Evolutionary conservation across 441 rosid species (phyloP), one percentile per base, ranked within the genome.

Genomic region (Euphorbia celastroides): DNA sequence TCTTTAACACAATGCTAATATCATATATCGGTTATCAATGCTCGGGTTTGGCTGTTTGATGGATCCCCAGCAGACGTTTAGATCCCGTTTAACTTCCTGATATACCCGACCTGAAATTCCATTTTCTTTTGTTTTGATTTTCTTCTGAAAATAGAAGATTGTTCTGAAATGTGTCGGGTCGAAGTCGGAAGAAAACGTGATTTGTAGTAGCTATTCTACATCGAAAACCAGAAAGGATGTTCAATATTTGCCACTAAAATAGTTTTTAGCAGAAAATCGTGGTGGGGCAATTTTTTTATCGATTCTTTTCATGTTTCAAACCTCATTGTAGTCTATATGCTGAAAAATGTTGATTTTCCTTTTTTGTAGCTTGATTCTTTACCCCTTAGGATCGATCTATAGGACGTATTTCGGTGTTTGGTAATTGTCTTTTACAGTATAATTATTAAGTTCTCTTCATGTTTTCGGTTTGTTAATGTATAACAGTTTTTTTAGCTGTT

Each of bases 241-340:
- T 82, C 73, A 68, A 64, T 82, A 73, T 78, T 81, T 85, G 81
- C 79, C 80, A 65, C 78, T 79, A 74, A 56, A 67, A 69, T 83
- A 82, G 84, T 52, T 22, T 59, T 61, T 42, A 23, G 31, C 41
- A 38, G 62, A 51, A 58, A 66, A 70, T 66, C 74, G 71, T 73
- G 79, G 82, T 77, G 83, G 88, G 88, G 86, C 78, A 79, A 73
- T 83, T 77, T 84, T 83, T 77, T 52, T 74, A 80, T 80, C 77
- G 81, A 81, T 86, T 82, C 71, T 79, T 83, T 69, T 46, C 77
- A 60, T 82, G 83, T 77, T 78, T 80, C 77, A 60, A 71, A 77
- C 74, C 67, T 64, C 52, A n/a, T n/a, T n/a, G n/a, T n/a, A n/a
- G n/a, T n/a, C n/a, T n/a, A n/a, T n/a, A n/a, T n/a, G n/a, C n/a